Evolutionary conservation across 2,329 filamentous ascomycete species (phyloP).

Genomic region (Aspergillus tubingensis): DNA sequence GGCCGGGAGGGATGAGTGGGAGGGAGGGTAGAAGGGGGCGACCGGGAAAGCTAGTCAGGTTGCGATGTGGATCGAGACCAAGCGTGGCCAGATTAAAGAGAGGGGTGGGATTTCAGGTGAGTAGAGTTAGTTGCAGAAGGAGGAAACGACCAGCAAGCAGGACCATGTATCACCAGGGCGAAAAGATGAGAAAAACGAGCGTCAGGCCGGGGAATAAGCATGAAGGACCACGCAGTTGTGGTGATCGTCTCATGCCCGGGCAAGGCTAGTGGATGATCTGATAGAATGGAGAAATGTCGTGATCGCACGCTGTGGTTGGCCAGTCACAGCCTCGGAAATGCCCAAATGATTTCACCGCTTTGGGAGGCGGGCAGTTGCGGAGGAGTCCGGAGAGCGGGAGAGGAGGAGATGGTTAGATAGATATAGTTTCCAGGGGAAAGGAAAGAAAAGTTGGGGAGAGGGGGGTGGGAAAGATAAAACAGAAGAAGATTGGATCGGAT

Average conservation of each 20-base stretch:
- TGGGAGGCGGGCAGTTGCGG: not conserved
- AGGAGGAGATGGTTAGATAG: not conserved
- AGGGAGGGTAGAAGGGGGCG: conserved; percentile 1
- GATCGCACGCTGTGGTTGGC: conserved; percentile 38
- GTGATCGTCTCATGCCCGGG: conserved; percentile 27
- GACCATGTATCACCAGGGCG: conserved; percentile 13
- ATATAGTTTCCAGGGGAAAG: not conserved
- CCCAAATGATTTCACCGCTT: conserved; percentile 25
- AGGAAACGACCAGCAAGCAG: conserved; percentile 12
- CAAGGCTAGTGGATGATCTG: conserved; percentile 41
- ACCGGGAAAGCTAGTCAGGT: not conserved
- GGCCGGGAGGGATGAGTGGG: not conserved
- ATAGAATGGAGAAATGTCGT: conserved; percentile 49
- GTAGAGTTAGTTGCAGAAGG: conserved; percentile 10
- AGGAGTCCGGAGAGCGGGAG: not conserved
- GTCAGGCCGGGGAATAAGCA: conserved; percentile 11
- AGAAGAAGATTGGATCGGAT: not conserved
- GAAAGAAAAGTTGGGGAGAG: not conserved
- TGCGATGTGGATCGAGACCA: conserved; percentile 8
- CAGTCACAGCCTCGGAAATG: conserved; percentile 19
- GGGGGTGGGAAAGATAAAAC: not conserved
- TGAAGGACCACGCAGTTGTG: conserved; percentile 10
- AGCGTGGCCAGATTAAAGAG: conserved; percentile 9
- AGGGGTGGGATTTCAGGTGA: not conserved
- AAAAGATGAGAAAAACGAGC: conserved; percentile 13